phyloP scores from a whole-genome alignment of 352 stramenopile genomes.

The Phytophthora rubi region DNA sequence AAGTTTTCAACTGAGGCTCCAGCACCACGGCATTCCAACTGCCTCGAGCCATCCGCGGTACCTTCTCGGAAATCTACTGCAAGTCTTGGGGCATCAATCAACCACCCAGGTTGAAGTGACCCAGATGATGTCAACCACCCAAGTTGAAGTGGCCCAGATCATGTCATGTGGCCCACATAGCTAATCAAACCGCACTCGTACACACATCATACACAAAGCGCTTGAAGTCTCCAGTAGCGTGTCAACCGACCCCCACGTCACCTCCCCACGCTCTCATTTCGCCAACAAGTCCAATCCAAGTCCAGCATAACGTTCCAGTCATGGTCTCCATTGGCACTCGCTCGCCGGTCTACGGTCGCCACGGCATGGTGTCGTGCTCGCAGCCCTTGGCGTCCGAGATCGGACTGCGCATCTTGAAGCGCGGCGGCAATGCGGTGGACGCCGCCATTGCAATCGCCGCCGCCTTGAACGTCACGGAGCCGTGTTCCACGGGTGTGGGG shows the following conservation, averaged over 20 bases:
- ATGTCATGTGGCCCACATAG: not conserved
- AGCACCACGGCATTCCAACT: not conserved
- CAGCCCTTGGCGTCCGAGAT: slow-evolving; percentile 95
- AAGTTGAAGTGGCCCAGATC: slow-evolving; percentile 11
- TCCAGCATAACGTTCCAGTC: not conserved
- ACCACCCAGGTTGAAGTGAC: slow-evolving; percentile 11
- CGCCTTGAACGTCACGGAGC: slow-evolving; percentile 69
- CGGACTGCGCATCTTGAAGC: slow-evolving; percentile 89
- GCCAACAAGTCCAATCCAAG: not conserved
- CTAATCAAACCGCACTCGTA: slow-evolving; percentile 2
- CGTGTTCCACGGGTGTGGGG: slow-evolving; percentile 81
- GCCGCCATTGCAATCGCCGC: slow-evolving; percentile 75
- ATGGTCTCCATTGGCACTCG: slow-evolving; percentile 72
- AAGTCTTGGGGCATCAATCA: slow-evolving; percentile 11
- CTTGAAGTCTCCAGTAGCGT: slow-evolving; percentile 6
- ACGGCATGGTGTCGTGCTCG: slow-evolving; percentile 94
- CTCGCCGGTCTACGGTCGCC: slow-evolving; percentile 88
- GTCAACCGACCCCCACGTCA: not conserved
- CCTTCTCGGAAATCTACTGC: slow-evolving; percentile 13
- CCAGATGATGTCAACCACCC: not conserved
- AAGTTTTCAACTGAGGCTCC: slow-evolving; percentile 18
- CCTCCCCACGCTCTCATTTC: slow-evolving; percentile 9
- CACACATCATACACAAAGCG: slow-evolving; percentile 3
- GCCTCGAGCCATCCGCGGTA: not conserved
- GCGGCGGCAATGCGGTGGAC: slow-evolving; percentile 95